Percentiles rank a stretch among this genome's conserved stretches.
These are phyloP conservation scores for Pholiota microspora DNA, from an alignment of 768 basidiomycete genomes.

Conservation along the genomic window DNA sequence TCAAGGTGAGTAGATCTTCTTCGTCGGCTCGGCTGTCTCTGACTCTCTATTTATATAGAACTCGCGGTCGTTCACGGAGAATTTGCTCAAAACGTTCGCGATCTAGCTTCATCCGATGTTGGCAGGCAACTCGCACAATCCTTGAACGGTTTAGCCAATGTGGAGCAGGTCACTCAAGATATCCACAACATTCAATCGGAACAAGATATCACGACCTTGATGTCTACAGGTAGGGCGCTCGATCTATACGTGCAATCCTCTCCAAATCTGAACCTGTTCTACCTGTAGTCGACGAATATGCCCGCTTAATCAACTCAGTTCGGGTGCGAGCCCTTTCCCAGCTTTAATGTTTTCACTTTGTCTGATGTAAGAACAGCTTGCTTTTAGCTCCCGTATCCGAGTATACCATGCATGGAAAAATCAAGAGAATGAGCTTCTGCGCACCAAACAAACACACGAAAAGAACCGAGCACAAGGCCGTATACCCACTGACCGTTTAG, in stretches of 20 bases:
- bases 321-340: slow-evolving; percentile 73
- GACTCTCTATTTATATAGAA: slow-evolving; percentile 43
- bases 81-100: slow-evolving; percentile 69
- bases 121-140: slow-evolving; percentile 70
- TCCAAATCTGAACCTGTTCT: not conserved
- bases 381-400: slow-evolving; percentile 85
- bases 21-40: not conserved
- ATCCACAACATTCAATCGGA: slow-evolving; percentile 72
- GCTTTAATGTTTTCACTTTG: not conserved
- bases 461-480: slow-evolving; percentile 77
- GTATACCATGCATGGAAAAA: slow-evolving; percentile 80
- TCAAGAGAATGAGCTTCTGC: slow-evolving; percentile 70
- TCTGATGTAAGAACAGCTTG: slow-evolving; percentile 48
- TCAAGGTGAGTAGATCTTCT: slow-evolving; percentile 42
- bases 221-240: slow-evolving; percentile 69
- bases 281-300: slow-evolving; percentile 78
- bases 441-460: slow-evolving; percentile 77
- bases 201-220: slow-evolving; percentile 77
- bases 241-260: not conserved
- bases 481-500: slow-evolving; percentile 65
- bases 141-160: slow-evolving; percentile 67
- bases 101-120: slow-evolving; percentile 75
- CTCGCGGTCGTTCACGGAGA: slow-evolving; percentile 71
- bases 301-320: slow-evolving; percentile 86
- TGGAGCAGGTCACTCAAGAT: slow-evolving; percentile 74